phyloP scores from a whole-genome alignment of 2,329 filamentous ascomycete genomes.

The Penicillium vulpinum region DNA sequence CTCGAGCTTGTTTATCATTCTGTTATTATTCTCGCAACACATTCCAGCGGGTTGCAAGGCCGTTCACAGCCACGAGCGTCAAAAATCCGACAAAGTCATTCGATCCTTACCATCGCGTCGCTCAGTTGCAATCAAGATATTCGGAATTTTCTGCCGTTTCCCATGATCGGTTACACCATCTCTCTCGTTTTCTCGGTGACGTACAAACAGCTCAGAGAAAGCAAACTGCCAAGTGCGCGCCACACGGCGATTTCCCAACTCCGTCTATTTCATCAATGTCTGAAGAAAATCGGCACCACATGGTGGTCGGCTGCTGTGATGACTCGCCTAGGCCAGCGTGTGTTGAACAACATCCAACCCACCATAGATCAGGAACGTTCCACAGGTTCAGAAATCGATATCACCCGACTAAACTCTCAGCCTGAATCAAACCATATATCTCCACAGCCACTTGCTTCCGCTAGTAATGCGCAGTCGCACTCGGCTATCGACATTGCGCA shows the following conservation, averaged over 20 bases:
- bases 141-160: slow-evolving; percentile 9
- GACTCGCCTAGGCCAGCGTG: slow-evolving; percentile 12
- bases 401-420: not conserved
- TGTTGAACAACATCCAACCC: slow-evolving; percentile 13
- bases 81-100: slow-evolving; percentile 9
- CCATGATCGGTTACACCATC: slow-evolving; percentile 17
- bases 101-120: not conserved
- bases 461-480: not conserved
- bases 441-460: not conserved
- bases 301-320: slow-evolving; percentile 21
- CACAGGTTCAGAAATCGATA: slow-evolving; percentile 1
- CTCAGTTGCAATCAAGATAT: slow-evolving; percentile 7
- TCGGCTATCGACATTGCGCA: not conserved
- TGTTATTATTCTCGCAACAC: slow-evolving; percentile 15
- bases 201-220: slow-evolving; percentile 17
- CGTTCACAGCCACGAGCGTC: slow-evolving; percentile 5
- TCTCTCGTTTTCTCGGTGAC: slow-evolving; percentile 18
- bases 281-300: slow-evolving; percentile 7
- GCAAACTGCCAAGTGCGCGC: slow-evolving; percentile 12
- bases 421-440: not conserved
- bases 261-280: slow-evolving; percentile 10
- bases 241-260: slow-evolving; percentile 10
- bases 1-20: slow-evolving; percentile 17
- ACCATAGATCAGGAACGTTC: slow-evolving; percentile 1
- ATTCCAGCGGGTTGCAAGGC: slow-evolving; percentile 13